Evolutionary conservation across 1,284 basidiomycete genomes (phyloP), one percentile per base, ranked within the genome.

Genomic region (Apiotrichum akiyoshidainum): DNA sequence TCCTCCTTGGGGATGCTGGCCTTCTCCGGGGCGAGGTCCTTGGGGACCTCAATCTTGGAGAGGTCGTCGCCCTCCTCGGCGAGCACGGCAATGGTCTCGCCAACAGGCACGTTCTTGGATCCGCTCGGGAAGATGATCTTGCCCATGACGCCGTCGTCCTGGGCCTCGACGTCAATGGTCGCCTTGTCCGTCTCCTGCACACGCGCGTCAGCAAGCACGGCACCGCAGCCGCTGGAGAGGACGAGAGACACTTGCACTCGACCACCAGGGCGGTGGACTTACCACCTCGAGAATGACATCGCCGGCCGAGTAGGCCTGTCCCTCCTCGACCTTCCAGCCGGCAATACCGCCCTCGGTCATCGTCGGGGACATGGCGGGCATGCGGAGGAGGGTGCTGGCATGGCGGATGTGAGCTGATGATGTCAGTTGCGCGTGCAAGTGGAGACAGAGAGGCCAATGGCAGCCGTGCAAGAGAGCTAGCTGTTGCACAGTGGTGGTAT

Each of bases 151-250:
- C 95, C 95, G 68, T 98, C 94, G 45, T 98, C 94, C 76, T 92
- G 92, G 7, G 95, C 93, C 79, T 99, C 95, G n/a, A 99, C 94
- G 72, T 99, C 95, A 72, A 99, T 97, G 1, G 93, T 96, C 14
- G 95, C 95, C 81, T 98, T 98, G 84, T 98, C 95, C 41, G 94
- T 98, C 84, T 98, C 95, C 93, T 96, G 74, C 13, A n/a, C 26
- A 31, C 26, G 26, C 26, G 26, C 26, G 26, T 31, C 26, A 31
- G 26, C 26, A 31, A 31, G 26, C 26, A 31, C 26, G 12, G 8
- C 21, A n/a, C 9, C 8, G n/a, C 31, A 13, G 26, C 26, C 26
- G 26, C 26, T 31, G 26, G 26, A 31, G 26, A 31, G 4, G n/a
- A n/a, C n/a, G n/a, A n/a, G 26, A 31, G 26, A 39, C 35, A 19